Evolutionary conservation across 2,329 filamentous ascomycete genomes (phyloP), one percentile per base, ranked within the genome.

Genomic region (Seiridium cupressi): DNA sequence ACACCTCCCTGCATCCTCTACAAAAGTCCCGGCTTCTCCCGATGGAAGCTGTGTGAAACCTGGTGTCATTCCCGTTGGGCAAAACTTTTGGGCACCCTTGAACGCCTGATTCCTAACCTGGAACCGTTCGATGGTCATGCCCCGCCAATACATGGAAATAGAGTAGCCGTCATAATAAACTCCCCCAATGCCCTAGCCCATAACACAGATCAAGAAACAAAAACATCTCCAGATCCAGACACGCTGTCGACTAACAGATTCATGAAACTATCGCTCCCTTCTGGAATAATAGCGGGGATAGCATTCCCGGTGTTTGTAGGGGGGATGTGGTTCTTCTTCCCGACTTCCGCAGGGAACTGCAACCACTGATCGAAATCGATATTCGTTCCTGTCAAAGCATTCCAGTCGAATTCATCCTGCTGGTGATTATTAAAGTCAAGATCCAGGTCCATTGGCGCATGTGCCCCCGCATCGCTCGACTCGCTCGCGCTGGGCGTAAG

Each of bases 291-390:
- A 26, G 42, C 18, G 5, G 54, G 10, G 5, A 34, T 31, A 9
- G 34, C 38, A 13, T 26, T n/a, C n/a, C 44, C 26, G 8, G 35
- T 34, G n/a, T 51, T 51, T 32, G 32, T 26, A 26, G 18, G 31
- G 10, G 49, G 9, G 10, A 38, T 31, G 32, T 42, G 46, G 9
- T 51, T 58, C 46, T 44, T 60, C 6, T 74, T 77, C 9, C 76
- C 75, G 5, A 77, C 79, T 55, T 84, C 83, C 1, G 77, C 76
- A 5, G 82, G 83, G 62, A 84, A 86, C 61, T 86, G 81, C 31
- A 86, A 74, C 81, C 82, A 86, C 65, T 85, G 82, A 60, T 85
- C 82, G 57, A 85, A 82, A 59, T 86, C 83, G 61, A 85, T 79
- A 62, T 84, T 82, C 7, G 81, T 79, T 5, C 78, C 81, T 13